These are phyloP conservation scores for Microbotryomycetes sp. DNA, from an alignment of 1,284 basidiomycete species.

Conservation along the genomic window DNA sequence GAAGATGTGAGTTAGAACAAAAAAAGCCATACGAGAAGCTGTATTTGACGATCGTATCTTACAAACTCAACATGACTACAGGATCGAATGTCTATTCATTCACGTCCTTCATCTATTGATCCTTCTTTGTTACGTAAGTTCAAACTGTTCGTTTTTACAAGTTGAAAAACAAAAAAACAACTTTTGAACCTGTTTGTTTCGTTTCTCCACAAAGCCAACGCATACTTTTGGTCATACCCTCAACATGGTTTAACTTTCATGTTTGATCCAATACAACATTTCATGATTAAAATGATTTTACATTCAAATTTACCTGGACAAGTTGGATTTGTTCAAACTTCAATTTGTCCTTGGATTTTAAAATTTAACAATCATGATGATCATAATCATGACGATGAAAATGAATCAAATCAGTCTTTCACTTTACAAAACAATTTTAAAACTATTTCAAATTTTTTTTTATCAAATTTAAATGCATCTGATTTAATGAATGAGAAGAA, in stretches of 20 bases:
- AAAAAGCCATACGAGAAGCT: background rate
- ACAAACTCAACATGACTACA: no score
- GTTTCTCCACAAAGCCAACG: slow-evolving; percentile 22
- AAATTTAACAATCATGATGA: background rate
- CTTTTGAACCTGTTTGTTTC: background rate
- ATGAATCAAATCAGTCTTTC: background rate
- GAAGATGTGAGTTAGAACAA: slow-evolving; percentile 37
- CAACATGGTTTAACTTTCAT: slow-evolving; percentile 38
- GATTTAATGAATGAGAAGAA: no score
- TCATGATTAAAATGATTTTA: slow-evolving; percentile 34
- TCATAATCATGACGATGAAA: background rate
- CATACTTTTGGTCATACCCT: slow-evolving; percentile 39
- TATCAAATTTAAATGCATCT: no score
- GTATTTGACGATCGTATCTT: background rate
- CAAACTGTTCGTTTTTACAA: background rate
- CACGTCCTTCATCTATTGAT: slow-evolving; percentile 1
- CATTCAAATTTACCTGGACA: slow-evolving; percentile 40
- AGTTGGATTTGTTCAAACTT: slow-evolving; percentile 36
- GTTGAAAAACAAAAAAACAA: background rate
- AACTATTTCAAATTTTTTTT: no score
- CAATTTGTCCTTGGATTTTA: slow-evolving; percentile 27
- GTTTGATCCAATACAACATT: slow-evolving; percentile 22
- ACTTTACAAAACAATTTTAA: background rate
- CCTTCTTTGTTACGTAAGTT: background rate
- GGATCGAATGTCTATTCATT: slow-evolving; percentile 36